phyloP scores from a whole-genome alignment of 495 filamentous ascomycete genomes.

The Pseudevernia furfuracea region DNA sequence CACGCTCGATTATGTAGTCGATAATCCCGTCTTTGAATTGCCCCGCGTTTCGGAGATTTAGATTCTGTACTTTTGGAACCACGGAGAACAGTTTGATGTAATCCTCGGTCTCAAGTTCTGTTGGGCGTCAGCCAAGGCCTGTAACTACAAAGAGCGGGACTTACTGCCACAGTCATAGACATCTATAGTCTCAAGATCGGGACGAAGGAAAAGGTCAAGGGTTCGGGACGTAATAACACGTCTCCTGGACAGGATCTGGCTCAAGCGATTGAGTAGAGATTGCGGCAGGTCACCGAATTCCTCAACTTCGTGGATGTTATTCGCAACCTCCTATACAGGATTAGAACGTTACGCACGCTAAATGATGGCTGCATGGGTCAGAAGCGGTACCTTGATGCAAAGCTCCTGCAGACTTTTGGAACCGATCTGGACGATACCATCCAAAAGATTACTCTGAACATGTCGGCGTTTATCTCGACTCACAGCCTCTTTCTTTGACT shows the following conservation, averaged over 20 bases:
- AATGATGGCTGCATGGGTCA: background rate
- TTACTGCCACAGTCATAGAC: slow-evolving; percentile 73
- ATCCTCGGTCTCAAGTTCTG: slow-evolving; percentile 64
- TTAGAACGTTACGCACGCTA: slow-evolving; percentile 8
- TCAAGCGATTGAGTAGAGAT: slow-evolving; percentile 60
- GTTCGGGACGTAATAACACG: slow-evolving; percentile 63
- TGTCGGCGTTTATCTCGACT: slow-evolving; percentile 54
- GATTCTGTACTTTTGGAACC: slow-evolving; percentile 54
- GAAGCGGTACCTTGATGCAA: slow-evolving; percentile 56
- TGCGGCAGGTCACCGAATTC: slow-evolving; percentile 73
- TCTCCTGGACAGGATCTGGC: slow-evolving; percentile 72
- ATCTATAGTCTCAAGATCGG: slow-evolving; percentile 54
- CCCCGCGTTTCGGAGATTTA: slow-evolving; percentile 71
- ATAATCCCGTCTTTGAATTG: slow-evolving; percentile 79
- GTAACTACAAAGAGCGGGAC: slow-evolving; percentile 19
- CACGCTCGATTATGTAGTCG: slow-evolving; percentile 66
- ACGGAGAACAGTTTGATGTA: slow-evolving; percentile 74
- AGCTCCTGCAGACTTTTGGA: slow-evolving; percentile 65
- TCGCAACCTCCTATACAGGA: slow-evolving; percentile 56
- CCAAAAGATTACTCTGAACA: slow-evolving; percentile 68
- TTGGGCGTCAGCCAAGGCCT: background rate
- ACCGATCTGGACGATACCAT: slow-evolving; percentile 62
- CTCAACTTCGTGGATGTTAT: slow-evolving; percentile 73
- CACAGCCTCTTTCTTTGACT: slow-evolving; percentile 47
- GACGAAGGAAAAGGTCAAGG: slow-evolving; percentile 68